phyloP scores from a whole-genome alignment of 2,329 filamentous ascomycete genomes.

The Penicillium palitans region DNA sequence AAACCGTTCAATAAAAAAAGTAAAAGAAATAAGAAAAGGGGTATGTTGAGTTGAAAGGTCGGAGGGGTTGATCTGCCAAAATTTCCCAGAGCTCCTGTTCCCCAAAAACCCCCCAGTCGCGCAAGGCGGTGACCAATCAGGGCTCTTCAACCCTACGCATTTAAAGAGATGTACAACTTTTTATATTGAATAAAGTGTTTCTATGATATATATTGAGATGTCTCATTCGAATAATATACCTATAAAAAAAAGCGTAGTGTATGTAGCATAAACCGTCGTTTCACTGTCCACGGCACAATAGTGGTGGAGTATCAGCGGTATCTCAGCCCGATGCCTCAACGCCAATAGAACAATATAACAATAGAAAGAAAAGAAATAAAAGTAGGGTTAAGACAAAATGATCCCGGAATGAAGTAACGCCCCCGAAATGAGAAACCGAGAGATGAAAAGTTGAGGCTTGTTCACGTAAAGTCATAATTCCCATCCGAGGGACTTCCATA shows the following conservation, averaged over 20 bases:
- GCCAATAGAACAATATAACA: slow-evolving; percentile 10
- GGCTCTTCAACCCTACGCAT: slow-evolving; percentile 11
- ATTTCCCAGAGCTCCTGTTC: slow-evolving; percentile 44
- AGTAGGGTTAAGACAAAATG: slow-evolving; percentile 7
- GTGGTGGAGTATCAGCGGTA: slow-evolving; percentile 6
- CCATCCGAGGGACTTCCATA: slow-evolving; percentile 43
- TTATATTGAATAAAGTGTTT: not conserved
- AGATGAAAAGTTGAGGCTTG: slow-evolving; percentile 24
- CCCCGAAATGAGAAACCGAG: not conserved
- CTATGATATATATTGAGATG: not conserved
- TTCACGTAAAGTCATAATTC: slow-evolving; percentile 35
- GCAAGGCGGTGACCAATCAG: slow-evolving; percentile 40
- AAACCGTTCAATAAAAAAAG: slow-evolving; percentile 20
- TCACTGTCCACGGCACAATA: slow-evolving; percentile 1
- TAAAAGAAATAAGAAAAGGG: slow-evolving; percentile 25
- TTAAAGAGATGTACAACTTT: not conserved
- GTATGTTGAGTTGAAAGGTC: slow-evolving; percentile 31
- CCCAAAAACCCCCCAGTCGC: slow-evolving; percentile 32
- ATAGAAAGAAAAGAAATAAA: not conserved
- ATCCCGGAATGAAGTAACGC: slow-evolving; percentile 6
- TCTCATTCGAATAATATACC: not conserved
- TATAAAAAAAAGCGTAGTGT: not conserved
- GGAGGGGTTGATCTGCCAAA: slow-evolving; percentile 42
- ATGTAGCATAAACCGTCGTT: not conserved
- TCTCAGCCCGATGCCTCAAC: slow-evolving; percentile 2